Base-by-base conservation (phyloP, 495 filamentous ascomycete genomes). In the Talaromyces thailandensis region DNA sequence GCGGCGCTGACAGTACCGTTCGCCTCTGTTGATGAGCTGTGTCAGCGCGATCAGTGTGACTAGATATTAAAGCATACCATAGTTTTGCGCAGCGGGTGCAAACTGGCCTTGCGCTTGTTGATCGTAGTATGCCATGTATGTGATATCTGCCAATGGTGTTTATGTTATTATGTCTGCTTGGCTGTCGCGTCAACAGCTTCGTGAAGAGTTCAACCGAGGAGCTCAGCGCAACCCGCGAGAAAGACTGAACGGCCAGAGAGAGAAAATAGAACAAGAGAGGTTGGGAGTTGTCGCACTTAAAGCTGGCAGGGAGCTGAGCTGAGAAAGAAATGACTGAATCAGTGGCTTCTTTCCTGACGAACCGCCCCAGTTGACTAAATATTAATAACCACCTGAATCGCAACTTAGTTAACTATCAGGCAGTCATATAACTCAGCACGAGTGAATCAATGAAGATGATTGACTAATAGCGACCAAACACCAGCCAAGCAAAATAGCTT, bases 1-100 rank as follows among this genome's bases (percentile, higher is more conserved):
- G 24, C 28, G 73, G 56, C 74, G 79, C 58, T 81, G 75, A 25
- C 66, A 64, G 11, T 26, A 43, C 58, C 35, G 37, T 60, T 51
- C 28, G 25, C 28, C 26, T 28, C 51, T 55, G 21, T 55, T 26
- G 0, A 21, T 23, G 43, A 48, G 43, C 7, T 21, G n/a, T 43
- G 43, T 48, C 18, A 48, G 51, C 51, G 51, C 16, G 14, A 7
- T 26, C 51, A 55, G 8, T 28, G 7, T 7, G 43, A 48, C n/a
- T 7, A 48, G 43, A 48, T 11, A 14, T 40, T 14, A 9, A 18
- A 23, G 9, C 43, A 21, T 48, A 48, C 43, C 43, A 48, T 48
- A 21, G 21, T 48, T 48, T 21, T 48, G 43, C 7, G n/a, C 43
- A 48, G 43, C 5, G n/a, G 43, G 43, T 18, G 43, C 43, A 48